Evolutionary conservation across 129 eudicot genomes (phyloP).

Genomic region (Tanacetum coccineum): DNA sequence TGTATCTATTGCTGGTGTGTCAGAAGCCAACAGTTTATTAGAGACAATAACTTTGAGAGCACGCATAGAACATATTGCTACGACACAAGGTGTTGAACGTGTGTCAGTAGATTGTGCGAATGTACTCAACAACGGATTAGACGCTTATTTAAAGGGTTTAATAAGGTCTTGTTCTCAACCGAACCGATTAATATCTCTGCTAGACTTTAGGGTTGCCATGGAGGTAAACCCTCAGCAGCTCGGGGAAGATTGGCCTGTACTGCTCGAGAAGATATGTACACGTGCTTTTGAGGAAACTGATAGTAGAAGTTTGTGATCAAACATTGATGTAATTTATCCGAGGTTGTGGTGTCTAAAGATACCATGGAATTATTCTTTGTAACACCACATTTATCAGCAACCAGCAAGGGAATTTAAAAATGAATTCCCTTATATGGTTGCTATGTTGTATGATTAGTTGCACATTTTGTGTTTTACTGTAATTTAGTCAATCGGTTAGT

Average conservation of each 20-base stretch:
- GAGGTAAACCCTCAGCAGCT: conserved; percentile 74
- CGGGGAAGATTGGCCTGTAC: conserved; percentile 91
- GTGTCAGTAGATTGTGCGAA: conserved; percentile 72
- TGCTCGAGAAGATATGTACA: conserved; percentile 73
- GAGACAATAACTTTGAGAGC: conserved; percentile 57
- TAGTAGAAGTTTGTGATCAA: conserved; percentile 12
- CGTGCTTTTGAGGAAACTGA: conserved; percentile 51
- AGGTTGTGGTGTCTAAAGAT: conserved; percentile 26
- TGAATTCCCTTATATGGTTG: conserved; percentile 45
- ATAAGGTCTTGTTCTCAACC: conserved; percentile 63
- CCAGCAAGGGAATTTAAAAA: conserved; percentile 41
- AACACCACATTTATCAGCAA: conserved; percentile 39
- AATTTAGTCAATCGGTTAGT: conserved; percentile 52
- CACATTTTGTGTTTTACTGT: conserved; percentile 46
- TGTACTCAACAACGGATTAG: conserved; percentile 59
- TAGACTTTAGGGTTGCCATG: conserved; percentile 79
- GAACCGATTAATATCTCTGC: conserved; percentile 48
- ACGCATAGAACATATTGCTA: conserved; percentile 69
- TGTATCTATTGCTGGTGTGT: conserved; percentile 35
- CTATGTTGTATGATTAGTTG: conserved; percentile 67
- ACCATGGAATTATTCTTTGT: conserved; percentile 9
- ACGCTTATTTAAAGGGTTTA: conserved; percentile 73
- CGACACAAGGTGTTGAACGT: conserved; percentile 68
- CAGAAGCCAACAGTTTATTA: conserved; percentile 43
- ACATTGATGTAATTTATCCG: conserved; percentile 19